Conservation (phyloP, 768 basidiomycete species). For the Sarcodon sp. region DNA sequence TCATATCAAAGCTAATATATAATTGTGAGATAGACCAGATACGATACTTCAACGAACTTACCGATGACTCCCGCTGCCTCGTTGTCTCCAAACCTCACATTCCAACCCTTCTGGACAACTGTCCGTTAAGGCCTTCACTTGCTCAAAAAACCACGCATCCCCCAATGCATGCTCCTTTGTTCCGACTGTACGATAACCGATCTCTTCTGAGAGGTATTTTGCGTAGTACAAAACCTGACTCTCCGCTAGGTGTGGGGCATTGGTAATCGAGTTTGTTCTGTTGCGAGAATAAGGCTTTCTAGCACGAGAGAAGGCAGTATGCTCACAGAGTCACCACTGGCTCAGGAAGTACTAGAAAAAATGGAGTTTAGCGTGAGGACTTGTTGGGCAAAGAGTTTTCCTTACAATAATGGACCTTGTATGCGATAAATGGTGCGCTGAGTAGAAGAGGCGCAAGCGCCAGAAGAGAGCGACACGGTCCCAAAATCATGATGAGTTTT, state of each 20-base stretch:
- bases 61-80: conserved; percentile 83
- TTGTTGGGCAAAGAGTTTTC: not conserved
- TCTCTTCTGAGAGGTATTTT: conserved; percentile 66
- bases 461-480: conserved; percentile 41
- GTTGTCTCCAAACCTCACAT: conserved; percentile 87
- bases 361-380: not conserved
- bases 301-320: not conserved
- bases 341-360: conserved; percentile 6
- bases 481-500: conserved; percentile 23
- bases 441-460: conserved; percentile 41
- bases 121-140: conserved; percentile 45
- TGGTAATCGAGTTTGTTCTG: conserved; percentile 33
- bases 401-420: conserved; percentile 19
- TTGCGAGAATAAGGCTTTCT: not conserved
- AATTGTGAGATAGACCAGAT: not conserved
- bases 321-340: conserved; percentile 8
- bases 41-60: conserved; percentile 21
- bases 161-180: conserved; percentile 79
- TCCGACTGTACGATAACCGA: conserved; percentile 87
- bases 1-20: conserved; percentile 77
- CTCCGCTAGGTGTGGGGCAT: conserved; percentile 62
- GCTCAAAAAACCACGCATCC: conserved; percentile 69
- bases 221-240: conserved; percentile 49
- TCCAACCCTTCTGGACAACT: conserved; percentile 62
- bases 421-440: conserved; percentile 28